phyloP scores from a whole-genome alignment of 768 basidiomycete species.

The Boletales sp. region DNA sequence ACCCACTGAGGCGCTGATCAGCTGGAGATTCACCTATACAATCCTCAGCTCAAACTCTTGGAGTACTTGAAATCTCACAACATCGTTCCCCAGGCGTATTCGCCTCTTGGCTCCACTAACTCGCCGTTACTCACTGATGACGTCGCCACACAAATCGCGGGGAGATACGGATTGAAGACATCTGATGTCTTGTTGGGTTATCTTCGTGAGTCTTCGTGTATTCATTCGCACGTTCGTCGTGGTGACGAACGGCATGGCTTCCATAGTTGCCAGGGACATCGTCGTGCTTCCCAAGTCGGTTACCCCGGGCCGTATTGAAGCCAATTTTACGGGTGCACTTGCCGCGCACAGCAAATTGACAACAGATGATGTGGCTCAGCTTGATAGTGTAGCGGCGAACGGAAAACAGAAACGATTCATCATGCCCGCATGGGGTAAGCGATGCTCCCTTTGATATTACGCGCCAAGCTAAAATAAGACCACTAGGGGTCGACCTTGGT shows the following conservation, averaged over 20 bases:
- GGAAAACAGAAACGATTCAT: slow-evolving; percentile 71
- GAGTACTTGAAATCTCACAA: slow-evolving; percentile 59
- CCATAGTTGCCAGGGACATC: slow-evolving; percentile 56
- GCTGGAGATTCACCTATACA: slow-evolving; percentile 73
- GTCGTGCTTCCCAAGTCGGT: slow-evolving; percentile 78
- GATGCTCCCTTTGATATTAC: not conserved
- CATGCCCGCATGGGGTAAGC: slow-evolving; percentile 69
- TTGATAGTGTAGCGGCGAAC: slow-evolving; percentile 52
- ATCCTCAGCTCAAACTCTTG: slow-evolving; percentile 68
- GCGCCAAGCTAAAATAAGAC: slow-evolving; percentile 11
- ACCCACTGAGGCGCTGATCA: slow-evolving; percentile 21
- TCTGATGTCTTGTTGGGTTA: slow-evolving; percentile 62
- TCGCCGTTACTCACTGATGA: slow-evolving; percentile 66
- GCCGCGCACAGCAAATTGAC: slow-evolving; percentile 44
- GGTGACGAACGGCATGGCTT: not conserved
- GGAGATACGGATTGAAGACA: slow-evolving; percentile 49
- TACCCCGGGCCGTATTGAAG: slow-evolving; percentile 60
- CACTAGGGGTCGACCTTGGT: slow-evolving; percentile 58
- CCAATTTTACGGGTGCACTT: slow-evolving; percentile 53
- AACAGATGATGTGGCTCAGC: slow-evolving; percentile 47
- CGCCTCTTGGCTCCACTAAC: slow-evolving; percentile 69
- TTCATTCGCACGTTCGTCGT: slow-evolving; percentile 5
- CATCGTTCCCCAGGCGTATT: slow-evolving; percentile 77
- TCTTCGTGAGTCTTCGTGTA: slow-evolving; percentile 40
- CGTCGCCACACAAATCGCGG: slow-evolving; percentile 54